phyloP scores from a whole-genome alignment of 192 early-diverging fungal species.

The Backusella macrospora region DNA sequence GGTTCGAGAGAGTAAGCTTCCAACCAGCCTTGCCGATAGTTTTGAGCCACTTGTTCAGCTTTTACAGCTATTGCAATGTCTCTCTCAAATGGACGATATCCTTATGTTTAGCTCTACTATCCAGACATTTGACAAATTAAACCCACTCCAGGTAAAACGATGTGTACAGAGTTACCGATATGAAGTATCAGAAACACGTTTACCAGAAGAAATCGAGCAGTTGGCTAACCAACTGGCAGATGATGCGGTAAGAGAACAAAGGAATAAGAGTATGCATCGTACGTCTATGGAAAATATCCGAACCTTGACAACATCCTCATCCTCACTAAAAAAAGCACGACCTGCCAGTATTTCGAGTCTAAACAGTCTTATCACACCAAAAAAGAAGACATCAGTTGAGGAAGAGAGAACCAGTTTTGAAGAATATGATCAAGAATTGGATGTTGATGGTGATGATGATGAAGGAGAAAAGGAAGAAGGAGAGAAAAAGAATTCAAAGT shows the following conservation, averaged over 20 bases:
- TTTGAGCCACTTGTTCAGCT: constrained; percentile 77
- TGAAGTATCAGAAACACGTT: constrained; percentile 77
- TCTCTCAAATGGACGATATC: constrained; percentile 71
- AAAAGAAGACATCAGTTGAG: neutral
- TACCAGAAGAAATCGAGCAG: constrained; percentile 71
- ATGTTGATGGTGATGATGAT: constrained; percentile 39
- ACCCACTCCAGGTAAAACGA: constrained; percentile 71
- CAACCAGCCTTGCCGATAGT: constrained; percentile 40
- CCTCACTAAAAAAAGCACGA: neutral
- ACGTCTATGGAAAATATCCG: neutral
- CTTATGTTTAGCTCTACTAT: constrained; percentile 72
- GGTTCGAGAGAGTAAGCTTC: constrained; percentile 62
- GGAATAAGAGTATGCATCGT: constrained; percentile 30
- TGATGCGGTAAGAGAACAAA: constrained; percentile 38
- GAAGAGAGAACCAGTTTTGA: constrained; percentile 1
- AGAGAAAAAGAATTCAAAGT: constrained; percentile 46
- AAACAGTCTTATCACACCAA: constrained; percentile 28
- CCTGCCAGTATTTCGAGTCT: constrained; percentile 33
- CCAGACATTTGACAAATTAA: constrained; percentile 61
- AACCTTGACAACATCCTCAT: neutral
- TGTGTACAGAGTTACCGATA: constrained; percentile 81
- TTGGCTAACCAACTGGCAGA: constrained; percentile 75
- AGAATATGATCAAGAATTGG: neutral
- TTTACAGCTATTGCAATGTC: constrained; percentile 78
- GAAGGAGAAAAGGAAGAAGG: constrained; percentile 8